Percentiles rank a stretch among this genome's conserved stretches.
phyloP scores from a whole-genome alignment of 2,329 filamentous ascomycete genomes.

The Trichoderma pleuroti region DNA sequence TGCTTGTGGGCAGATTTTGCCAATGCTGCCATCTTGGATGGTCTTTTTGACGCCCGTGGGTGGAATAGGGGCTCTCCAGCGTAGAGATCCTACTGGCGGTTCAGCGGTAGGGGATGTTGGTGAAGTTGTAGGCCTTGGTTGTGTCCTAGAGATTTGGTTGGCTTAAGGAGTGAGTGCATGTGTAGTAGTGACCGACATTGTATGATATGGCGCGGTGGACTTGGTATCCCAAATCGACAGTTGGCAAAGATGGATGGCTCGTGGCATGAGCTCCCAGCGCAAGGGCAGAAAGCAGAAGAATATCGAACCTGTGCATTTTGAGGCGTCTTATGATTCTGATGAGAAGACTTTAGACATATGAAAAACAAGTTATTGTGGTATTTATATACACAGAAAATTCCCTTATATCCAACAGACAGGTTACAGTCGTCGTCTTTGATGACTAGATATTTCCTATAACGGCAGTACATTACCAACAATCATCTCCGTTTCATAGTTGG shows the following conservation, averaged over 20 bases:
- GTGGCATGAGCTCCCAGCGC: background rate
- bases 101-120: background rate
- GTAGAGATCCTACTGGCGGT: background rate
- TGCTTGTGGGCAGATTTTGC: background rate
- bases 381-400: background rate
- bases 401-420: background rate
- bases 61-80: background rate
- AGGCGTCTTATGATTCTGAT: background rate
- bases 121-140: background rate
- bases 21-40: background rate
- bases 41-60: background rate
- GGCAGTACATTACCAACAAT: background rate
- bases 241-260: background rate
- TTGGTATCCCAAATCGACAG: background rate
- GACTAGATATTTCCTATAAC: background rate
- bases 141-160: background rate
- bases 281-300: background rate
- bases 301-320: background rate
- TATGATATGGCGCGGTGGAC: background rate
- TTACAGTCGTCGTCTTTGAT: background rate
- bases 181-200: background rate
- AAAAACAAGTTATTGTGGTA: background rate
- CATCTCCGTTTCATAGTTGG: too few species aligned
- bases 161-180: background rate
- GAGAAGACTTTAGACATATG: background rate